Evolutionary conservation across 148 eudicot genomes (phyloP).

Genomic region (Mesembryanthemum crystallinum): DNA sequence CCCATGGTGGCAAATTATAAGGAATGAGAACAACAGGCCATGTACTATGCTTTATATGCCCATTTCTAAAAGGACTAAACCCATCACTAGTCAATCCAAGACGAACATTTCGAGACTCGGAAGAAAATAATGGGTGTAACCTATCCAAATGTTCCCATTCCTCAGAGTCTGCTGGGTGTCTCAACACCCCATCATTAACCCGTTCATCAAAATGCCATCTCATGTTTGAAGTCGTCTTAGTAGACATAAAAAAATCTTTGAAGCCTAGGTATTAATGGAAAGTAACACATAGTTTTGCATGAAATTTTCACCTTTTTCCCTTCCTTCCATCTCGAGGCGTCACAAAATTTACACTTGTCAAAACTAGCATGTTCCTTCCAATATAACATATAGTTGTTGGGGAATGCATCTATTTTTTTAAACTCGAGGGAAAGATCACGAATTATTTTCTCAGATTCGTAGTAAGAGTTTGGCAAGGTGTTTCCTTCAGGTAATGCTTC

Average conservation of each 20-base stretch:
- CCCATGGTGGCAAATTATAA: slow-evolving; percentile 5
- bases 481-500: background rate
- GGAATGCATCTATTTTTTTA: background rate
- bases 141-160: background rate
- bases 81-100: background rate
- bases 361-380: background rate
- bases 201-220: background rate
- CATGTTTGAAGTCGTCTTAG: background rate
- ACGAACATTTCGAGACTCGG: background rate
- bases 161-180: background rate
- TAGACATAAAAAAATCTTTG: background rate
- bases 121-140: background rate
- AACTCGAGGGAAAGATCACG: background rate
- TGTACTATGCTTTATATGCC: background rate
- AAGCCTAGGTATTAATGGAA: too few relatives aligned
- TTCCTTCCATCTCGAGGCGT: background rate
- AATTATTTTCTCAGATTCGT: background rate
- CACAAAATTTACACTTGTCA: background rate
- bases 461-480: background rate
- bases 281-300: too few relatives aligned
- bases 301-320: background rate
- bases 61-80: background rate
- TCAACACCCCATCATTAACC: background rate
- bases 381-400: background rate
- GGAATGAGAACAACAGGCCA: slow-evolving; percentile 2